phyloP scores from a whole-genome alignment of 495 filamentous ascomycete species.

The Xeromyces bisporus region DNA sequence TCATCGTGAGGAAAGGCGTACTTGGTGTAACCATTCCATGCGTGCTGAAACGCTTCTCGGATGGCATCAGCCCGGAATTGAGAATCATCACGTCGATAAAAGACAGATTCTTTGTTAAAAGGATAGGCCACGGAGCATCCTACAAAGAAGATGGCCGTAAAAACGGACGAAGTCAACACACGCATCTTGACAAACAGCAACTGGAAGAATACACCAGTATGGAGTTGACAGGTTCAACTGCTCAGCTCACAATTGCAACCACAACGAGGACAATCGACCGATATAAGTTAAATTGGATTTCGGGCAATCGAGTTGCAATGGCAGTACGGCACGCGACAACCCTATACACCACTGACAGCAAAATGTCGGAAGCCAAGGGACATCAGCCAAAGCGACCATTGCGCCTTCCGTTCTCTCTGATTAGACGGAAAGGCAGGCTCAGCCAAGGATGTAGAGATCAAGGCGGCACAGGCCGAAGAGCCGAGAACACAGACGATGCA shows the following conservation, averaged over 20 bases:
- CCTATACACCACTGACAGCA: no score
- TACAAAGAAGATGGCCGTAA: neutral
- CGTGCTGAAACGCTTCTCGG: conserved; percentile 55
- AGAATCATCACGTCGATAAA: conserved; percentile 1
- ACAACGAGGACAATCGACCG: no score
- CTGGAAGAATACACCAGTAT: neutral
- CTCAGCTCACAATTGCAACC: no score
- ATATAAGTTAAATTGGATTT: no score
- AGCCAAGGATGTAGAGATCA: neutral
- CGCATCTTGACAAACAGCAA: conserved; percentile 15
- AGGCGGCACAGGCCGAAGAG: no score
- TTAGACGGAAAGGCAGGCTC: conserved; percentile 2
- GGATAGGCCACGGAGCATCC: conserved; percentile 6
- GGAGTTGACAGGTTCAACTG: neutral
- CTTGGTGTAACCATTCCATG: conserved; percentile 69
- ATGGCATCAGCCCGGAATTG: conserved; percentile 43
- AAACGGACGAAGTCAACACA: conserved; percentile 9
- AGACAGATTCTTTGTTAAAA: conserved; percentile 3
- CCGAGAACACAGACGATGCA: no score
- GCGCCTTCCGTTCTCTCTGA: neutral
- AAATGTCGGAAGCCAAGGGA: no score
- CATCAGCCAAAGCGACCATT: conserved; percentile 8
- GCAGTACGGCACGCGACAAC: no score
- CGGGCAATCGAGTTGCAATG: no score
- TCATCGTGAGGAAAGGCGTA: conserved; percentile 72